Conservation (phyloP, 2,329 filamentous ascomycete genomes). For the Rutstroemia sydowiana region DNA sequence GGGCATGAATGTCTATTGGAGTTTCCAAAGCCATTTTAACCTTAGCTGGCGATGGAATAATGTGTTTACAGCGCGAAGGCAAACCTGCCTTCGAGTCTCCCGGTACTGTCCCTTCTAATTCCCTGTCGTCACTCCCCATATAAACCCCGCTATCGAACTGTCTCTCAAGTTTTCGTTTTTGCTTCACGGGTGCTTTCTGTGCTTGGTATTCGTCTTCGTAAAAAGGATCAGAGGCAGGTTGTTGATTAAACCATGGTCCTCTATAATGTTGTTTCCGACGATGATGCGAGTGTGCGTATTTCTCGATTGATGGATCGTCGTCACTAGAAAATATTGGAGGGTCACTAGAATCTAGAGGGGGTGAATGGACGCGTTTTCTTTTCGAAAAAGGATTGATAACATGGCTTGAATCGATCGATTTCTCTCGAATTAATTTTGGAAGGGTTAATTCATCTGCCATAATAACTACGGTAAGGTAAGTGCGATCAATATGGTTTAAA, state of each 20-base stretch:
- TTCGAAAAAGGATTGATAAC: neutral
- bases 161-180: constrained; percentile 47
- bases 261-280: constrained; percentile 55
- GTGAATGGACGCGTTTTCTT: constrained; percentile 36
- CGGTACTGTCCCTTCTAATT: constrained; percentile 32
- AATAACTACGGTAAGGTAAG: neutral
- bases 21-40: neutral
- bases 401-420: neutral
- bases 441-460: constrained; percentile 21
- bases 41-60: neutral
- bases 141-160: constrained; percentile 64
- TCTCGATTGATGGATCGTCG: constrained; percentile 59
- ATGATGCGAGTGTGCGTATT: constrained; percentile 53
- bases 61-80: neutral
- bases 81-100: neutral
- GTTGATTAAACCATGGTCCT: constrained; percentile 62
- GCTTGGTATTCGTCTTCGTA: constrained; percentile 11
- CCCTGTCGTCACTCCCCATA: constrained; percentile 53
- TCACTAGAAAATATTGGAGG: constrained; percentile 66
- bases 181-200: constrained; percentile 14
- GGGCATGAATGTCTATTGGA: constrained; percentile 28
- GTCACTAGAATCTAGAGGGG: constrained; percentile 52
- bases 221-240: constrained; percentile 31
- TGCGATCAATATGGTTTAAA: neutral
- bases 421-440: constrained; percentile 10